Evolutionary conservation across 108 stramenopile species (phyloP), one percentile per base, ranked within the genome.

Genomic region (Halocafeteria seosinensis): DNA sequence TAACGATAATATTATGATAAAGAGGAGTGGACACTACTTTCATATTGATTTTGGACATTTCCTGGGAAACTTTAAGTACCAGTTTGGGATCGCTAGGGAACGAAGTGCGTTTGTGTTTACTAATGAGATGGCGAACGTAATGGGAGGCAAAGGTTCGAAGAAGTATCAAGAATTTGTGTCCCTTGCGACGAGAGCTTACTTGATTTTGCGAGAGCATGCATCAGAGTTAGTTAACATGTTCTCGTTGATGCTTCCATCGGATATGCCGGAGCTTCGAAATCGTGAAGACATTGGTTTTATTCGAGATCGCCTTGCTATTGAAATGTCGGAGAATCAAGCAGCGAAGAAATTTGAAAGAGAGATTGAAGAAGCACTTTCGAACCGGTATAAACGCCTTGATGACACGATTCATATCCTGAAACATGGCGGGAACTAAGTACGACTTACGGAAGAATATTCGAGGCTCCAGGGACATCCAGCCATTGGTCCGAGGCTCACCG

Each of bases 1-100:
- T 51, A 69, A 69, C 50, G 71, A 66, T 57, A 71, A 71, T 61
- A 30, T 66, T 34, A 71, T 71, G 71, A 60, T 71, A n/a, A 37
- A 3, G 23, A 23, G 38, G 34, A 25, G 27, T 9, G 71, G 65
- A 0, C 5, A 57, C 28, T 66, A 64, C 61, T 71, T 71, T 61
- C 71, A 71, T 61, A 71, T 71, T 51, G 71, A 71, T 61, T 71
- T 67, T 38, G 58, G 58, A 13, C 66, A 67, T 42, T 59, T 67
- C 59, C 66, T 67, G 12, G 66, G 66, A 13, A 59, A 67, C 47
- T 37, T 37, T 1, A 67, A 67, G 66, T 47, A 37, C 4, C 28
- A 60, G 57, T 26, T 31, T 21, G 59, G 59, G 35, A 50, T 61
- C 11, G 1, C n/a, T 24, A 25, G 66, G 25, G 66, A 67, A 36